Conservation (phyloP, 169 alveolate genomes). For the Perkinsus olseni region DNA sequence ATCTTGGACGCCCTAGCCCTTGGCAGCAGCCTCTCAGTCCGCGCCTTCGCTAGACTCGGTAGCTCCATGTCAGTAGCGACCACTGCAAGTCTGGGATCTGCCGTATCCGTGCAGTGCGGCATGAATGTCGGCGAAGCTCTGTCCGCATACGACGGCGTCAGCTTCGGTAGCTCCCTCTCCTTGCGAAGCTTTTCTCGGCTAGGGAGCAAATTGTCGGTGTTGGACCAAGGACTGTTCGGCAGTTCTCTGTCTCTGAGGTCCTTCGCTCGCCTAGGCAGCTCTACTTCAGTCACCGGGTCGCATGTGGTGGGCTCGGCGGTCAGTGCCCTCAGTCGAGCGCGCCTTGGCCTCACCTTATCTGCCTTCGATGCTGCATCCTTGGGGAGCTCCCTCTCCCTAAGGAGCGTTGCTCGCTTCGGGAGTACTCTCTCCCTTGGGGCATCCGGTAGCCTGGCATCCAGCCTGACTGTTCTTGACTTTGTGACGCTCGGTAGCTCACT, state of each 20-base stretch:
- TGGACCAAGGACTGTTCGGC: conserved; percentile 11
- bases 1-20: neutral
- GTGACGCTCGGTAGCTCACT: neutral
- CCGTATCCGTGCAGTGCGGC: neutral
- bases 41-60: neutral
- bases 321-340: neutral
- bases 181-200: conserved; percentile 4
- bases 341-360: neutral
- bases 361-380: neutral
- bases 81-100: neutral
- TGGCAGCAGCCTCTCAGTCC: neutral
- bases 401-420: neutral
- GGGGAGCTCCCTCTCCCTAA: neutral
- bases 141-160: neutral
- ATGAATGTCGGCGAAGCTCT: neutral
- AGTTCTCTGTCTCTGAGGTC: neutral
- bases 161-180: neutral
- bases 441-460: neutral
- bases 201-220: conserved; percentile 3
- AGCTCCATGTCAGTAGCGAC: neutral
- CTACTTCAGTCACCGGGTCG: neutral
- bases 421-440: neutral
- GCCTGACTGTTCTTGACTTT: neutral
- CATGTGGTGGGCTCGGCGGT: neutral
- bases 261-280: neutral